Conservation (phyloP, 768 basidiomycete species). For the Butyriboletus loyo region DNA sequence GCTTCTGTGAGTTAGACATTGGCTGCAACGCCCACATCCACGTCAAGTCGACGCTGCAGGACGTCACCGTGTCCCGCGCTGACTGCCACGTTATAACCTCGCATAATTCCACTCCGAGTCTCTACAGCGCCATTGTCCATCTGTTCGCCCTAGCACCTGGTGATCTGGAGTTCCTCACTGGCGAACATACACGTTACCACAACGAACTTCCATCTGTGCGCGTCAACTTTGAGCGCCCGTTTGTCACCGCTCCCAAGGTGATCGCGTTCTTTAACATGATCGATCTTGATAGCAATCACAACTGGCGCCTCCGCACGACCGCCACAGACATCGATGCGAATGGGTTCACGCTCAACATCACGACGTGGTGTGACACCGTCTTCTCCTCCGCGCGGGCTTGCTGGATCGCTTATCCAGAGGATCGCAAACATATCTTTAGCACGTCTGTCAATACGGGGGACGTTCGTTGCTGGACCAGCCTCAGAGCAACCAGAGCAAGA, state of each 20-base stretch:
- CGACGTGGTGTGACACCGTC: slow-evolving; percentile 8
- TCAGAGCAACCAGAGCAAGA: slow-evolving; percentile 1
- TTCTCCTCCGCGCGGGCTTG: slow-evolving; percentile 1
- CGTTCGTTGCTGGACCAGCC: not conserved
- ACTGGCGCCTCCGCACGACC: slow-evolving; percentile 7
- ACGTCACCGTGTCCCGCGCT: slow-evolving; percentile 1
- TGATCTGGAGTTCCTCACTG: slow-evolving; percentile 15
- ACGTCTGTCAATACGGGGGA: slow-evolving; percentile 11
- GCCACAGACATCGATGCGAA: slow-evolving; percentile 8
- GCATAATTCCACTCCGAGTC: not conserved
- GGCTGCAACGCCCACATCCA: slow-evolving; percentile 8
- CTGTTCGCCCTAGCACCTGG: slow-evolving; percentile 6
- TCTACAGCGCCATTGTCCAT: not conserved
- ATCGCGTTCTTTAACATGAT: slow-evolving; percentile 13
- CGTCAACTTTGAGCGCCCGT: slow-evolving; percentile 10
- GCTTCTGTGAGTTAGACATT: slow-evolving; percentile 10
- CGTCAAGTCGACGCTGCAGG: slow-evolving; percentile 1
- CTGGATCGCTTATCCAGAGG: slow-evolving; percentile 22
- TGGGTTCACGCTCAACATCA: slow-evolving; percentile 16
- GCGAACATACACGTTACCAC: not conserved
- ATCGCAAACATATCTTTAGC: slow-evolving; percentile 18
- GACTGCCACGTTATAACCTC: slow-evolving; percentile 9
- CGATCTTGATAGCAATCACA: slow-evolving; percentile 3
- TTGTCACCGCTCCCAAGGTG: slow-evolving; percentile 15
- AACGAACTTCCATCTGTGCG: not conserved